Evolutionary conservation across 768 basidiomycete genomes (phyloP).

Genomic region (Guyanaporus albipodus): DNA sequence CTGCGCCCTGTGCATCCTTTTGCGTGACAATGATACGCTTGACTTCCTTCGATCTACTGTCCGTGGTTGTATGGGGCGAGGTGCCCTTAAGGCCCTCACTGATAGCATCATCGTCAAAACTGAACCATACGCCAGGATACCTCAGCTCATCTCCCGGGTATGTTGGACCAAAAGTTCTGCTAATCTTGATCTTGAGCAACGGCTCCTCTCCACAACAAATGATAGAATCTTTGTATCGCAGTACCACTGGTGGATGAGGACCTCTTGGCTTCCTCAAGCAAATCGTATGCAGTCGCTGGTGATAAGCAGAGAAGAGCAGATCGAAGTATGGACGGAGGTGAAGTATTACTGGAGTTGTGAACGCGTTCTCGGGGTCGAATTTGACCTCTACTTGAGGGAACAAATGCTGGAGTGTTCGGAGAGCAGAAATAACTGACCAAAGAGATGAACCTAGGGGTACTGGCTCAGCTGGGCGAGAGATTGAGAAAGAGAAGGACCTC

Average conservation of each 20-base stretch:
- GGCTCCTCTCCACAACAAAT: conserved; percentile 61
- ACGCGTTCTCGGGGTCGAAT: conserved; percentile 69
- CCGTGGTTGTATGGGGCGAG: conserved; percentile 33
- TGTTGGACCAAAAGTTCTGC: conserved; percentile 76
- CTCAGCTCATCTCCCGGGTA: conserved; percentile 73
- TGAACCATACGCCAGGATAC: conserved; percentile 83
- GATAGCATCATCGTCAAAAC: conserved; percentile 72
- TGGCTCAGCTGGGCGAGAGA: neutral
- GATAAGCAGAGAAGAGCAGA: conserved; percentile 76
- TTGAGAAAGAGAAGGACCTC: conserved; percentile 1
- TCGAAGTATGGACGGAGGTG: conserved; percentile 80
- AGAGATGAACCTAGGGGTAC: conserved; percentile 60
- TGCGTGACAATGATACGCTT: conserved; percentile 71
- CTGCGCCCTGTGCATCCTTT: conserved; percentile 53
- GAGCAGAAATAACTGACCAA: conserved; percentile 69
- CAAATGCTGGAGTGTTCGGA: conserved; percentile 59
- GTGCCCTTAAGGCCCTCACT: conserved; percentile 51
- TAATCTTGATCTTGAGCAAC: conserved; percentile 61
- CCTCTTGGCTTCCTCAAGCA: conserved; percentile 65
- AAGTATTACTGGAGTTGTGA: conserved; percentile 69
- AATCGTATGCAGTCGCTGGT: conserved; percentile 79
- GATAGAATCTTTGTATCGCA: conserved; percentile 62
- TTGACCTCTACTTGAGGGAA: conserved; percentile 84
- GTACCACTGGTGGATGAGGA: conserved; percentile 58
- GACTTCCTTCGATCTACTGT: conserved; percentile 72